Base-by-base conservation (phyloP, 2,329 filamentous ascomycete genomes). In the Fonsecaea nubica region DNA sequence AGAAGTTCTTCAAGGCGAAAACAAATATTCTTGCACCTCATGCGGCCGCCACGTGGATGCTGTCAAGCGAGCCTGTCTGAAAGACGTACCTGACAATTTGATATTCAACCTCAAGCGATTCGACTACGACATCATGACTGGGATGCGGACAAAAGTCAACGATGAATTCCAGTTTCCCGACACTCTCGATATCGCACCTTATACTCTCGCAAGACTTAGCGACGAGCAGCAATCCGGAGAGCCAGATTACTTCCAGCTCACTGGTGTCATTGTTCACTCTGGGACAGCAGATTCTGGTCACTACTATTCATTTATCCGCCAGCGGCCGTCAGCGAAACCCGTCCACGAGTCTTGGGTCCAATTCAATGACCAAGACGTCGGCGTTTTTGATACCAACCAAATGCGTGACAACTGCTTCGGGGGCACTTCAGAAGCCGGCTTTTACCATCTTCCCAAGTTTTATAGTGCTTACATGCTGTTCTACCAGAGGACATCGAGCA, bases 391-490 rank as follows among this genome's bases (percentile, higher is more conserved):
- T 72, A 87, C 90, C 8, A 81, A 82, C 1, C 85, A 87, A 25
- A 90, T 98, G 79, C 88, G 91, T 66, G 84, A 85, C 62, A 86
- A 89, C 50, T 95, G 93, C 72, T 97, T 93, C 80, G 92, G 92
- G n/a, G 92, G 92, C 1, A 75, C 81, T 4, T 88, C 90, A 65
- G 84, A 84, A 65, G 81, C 84, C 8, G 58, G 48, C 10, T 68
- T 64, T 70, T 80, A 66, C 73, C 84, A 68, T 80, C 82, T 73
- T 80, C 85, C 67, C 74, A 94, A 93, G 77, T 85, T 86, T 4
- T 81, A 90, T 82, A 98, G 92, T 76, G 95, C 94, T 12, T 99
- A 99, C 77, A 98, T 99, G 92, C 85, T 99, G 8, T 98, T 99
- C 77, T 99, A 99, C 77, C 91, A 97, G 77, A 88, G 95, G 57